Evolutionary conservation across 148 eudicot genomes (phyloP).

Genomic region (Linanthus parryae): DNA sequence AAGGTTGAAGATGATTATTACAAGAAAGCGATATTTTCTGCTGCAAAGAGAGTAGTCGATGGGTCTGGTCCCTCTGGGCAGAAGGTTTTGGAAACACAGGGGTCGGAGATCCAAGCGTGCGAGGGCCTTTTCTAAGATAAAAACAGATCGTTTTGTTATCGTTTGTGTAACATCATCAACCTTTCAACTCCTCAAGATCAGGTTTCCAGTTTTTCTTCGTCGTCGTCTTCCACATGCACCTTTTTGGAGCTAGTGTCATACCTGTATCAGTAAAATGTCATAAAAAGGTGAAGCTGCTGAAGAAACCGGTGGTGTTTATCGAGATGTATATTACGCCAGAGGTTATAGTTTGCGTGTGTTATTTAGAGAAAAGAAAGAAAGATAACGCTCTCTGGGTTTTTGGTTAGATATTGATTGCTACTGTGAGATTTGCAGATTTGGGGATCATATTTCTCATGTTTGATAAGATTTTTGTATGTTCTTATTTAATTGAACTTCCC

Average conservation of each 20-base stretch:
- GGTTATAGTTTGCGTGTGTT: conserved; percentile 27
- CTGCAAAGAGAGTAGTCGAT: conserved; percentile 30
- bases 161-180: conserved; percentile 5
- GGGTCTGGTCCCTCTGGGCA: conserved; percentile 42
- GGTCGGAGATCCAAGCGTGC: conserved; percentile 60
- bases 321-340: conserved; percentile 51
- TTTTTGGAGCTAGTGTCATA: conserved; percentile 15
- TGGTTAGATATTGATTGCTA: too few relatives aligned
- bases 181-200: conserved; percentile 9
- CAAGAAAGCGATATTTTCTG: conserved; percentile 50
- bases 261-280: conserved; percentile 27
- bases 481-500: too few relatives aligned
- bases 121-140: conserved; percentile 43
- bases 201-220: conserved; percentile 8
- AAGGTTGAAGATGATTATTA: conserved; percentile 57
- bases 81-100: conserved; percentile 54
- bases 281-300: conserved; percentile 26
- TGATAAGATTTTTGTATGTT: too few relatives aligned
- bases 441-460: too few relatives aligned
- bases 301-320: conserved; percentile 22
- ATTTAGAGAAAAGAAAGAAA: conserved; percentile 21
- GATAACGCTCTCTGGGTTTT: conserved; percentile 55
- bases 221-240: conserved; percentile 12
- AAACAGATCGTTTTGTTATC: too few relatives aligned
- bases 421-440: too few relatives aligned